Evolutionary conservation across 2,329 filamentous ascomycete genomes (phyloP), one percentile per base, ranked within the genome.

Genomic region (Fusarium sororula): DNA sequence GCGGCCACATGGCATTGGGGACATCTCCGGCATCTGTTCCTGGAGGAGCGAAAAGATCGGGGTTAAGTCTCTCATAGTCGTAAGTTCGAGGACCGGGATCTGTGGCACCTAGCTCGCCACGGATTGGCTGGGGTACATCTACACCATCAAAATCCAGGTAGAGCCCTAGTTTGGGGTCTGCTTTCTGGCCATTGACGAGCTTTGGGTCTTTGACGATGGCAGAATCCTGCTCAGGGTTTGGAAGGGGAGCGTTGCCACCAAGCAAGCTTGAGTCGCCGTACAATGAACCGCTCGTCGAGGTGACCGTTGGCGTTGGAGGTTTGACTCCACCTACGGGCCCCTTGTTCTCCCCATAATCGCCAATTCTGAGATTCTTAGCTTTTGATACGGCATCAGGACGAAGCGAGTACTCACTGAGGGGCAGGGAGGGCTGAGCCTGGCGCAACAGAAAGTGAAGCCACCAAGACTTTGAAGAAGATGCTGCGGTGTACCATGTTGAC

Each of bases 341-440:
- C 17, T n/a, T 48, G n/a, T 68, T 68, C 28, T 68, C 65, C 22
- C 65, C 65, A 48, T 68, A 68, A n/a, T 61, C 37, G n/a, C 65
- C 63, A 39, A 68, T 68, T 32, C 65, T 67, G 1, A 32, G 14
- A 1, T 32, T 4, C 1, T 61, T 44, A 66, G 41, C n/a, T n/a
- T 17, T 22, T 38, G 4, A 8, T 38, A 6, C 0, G 5, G 14
- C 5, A 20, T 20, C 2, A 28, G 18, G n/a, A 18, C 12, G n/a
- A 17, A 14, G 7, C 6, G 7, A 7, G 4, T 11, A 61, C 65
- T 42, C 22, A 68, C 65, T 68, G 65, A 8, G 65, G 65, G 11
- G 65, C 63, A 9, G 65, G 65, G 2, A 54, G 39, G 5, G 63
- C 54, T 2, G 53, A 26, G 44, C 39, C 24, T 15, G 10, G n/a